Evolutionary conservation across 169 alveolate genomes (phyloP), one percentile per base, ranked within the genome.

Genomic region (Theileria annulata): DNA sequence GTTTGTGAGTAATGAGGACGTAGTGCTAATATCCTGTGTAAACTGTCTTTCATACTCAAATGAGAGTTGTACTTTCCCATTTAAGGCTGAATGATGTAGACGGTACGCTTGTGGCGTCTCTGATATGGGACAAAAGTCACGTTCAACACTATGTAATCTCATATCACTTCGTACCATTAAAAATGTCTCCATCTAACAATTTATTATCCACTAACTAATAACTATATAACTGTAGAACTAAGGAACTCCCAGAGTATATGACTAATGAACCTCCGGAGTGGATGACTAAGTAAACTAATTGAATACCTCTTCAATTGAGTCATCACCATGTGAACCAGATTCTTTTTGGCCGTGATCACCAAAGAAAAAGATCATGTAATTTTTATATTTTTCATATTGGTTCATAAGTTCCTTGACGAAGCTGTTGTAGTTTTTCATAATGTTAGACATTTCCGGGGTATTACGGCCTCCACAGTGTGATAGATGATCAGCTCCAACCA

Each of bases 291-390:
- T 59, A 59, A 59, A 15, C 10, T 63, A 15, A 33, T 63, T 4
- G 30, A 23, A 17, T 63, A 63, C 71, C 79, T 80, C 88, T 49
- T 80, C 88, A 48, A 47, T 33, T n/a, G 88, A 48, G 35, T 42
- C 79, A 27, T 91, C 92, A 54, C 93, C 90, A 51, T 88, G 93
- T 27, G 86, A 74, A 6, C 93, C 93, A 60, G 83, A 60, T 66
- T 78, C 83, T 73, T 77, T 71, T 49, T 85, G 92, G 6, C 93
- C 93, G 71, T 88, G 93, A 60, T 88, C 93, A 8, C 93, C 92
- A 17, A 88, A 33, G 15, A 81, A 47, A 23, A 85, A 37, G 33
- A 88, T 54, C 80, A 88, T 69, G 0, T 70, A 69, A 23, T 85
- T 81, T n/a, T 58, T 42, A 49, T 75, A 51, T 58, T 71, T 47